Evolutionary conservation across 2,329 filamentous ascomycete genomes (phyloP), one percentile per base, ranked within the genome.

Genomic region (Helminthosporium solani): DNA sequence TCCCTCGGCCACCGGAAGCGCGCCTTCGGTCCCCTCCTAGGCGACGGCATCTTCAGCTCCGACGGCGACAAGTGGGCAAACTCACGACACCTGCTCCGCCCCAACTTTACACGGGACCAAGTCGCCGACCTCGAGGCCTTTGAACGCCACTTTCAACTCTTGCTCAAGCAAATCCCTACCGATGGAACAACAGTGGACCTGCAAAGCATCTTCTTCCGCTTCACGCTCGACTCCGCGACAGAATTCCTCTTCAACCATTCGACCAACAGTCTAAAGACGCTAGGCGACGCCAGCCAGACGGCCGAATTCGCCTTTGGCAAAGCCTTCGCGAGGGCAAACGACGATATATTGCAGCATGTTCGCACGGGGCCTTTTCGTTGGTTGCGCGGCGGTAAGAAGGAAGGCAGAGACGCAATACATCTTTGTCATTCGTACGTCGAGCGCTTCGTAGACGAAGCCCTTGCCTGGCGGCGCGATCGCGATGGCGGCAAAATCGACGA

Each of bases 101-200:
- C 79, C 1, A 78, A 78, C 49, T 82, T 82, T 53, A 72, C 69
- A 1, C 67, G 76, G 7, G 72, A 74, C 9, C 78, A 81, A 52
- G 72, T 82, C 8, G 75, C 73, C 3, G 76, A 82, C 56, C 61
- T 82, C 5, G 68, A 72, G 1, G 80, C 79, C 1, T 84, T 86
- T 41, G 84, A 87, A 56, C 68, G 64, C 2, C 83, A 87, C 67
- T 73, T 85, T 14, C 66, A 74, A 25, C 72, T 78, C 20, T 70
- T 89, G 46, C 72, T 87, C 20, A 71, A 74, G n/a, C 75, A 77
- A 18, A 75, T 89, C 7, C 82, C 83, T 70, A 80, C 46, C 76
- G 83, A 37, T 67, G 67, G 67, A 21, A 51, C 72, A 12, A 68
- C 67, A 2, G 56, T 70, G 18, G 68, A 73, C 46, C 45, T 73